Evolutionary conservation across 2,329 filamentous ascomycete species (phyloP), one percentile per base, ranked within the genome.

Genomic region (Boeremia exigua): DNA sequence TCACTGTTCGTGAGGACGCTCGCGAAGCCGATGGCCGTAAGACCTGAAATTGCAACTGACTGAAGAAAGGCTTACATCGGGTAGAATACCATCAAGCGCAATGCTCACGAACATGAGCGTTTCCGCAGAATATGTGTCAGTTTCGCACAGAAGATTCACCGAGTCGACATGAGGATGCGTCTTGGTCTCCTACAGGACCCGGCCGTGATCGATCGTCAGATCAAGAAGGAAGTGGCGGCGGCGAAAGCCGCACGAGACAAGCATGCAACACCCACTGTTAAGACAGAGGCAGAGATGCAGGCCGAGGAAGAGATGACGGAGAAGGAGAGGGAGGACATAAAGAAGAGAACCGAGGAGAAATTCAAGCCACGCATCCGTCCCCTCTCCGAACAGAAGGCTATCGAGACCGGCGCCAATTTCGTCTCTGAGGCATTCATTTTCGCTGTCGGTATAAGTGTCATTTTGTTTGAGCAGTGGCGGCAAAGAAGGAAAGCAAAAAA

Each of bases 331-430:
- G 77, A 82, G 47, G 77, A 80, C 40, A 80, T 82, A 57, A 74
- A 78, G 56, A 75, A 77, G 65, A 73, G 77, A 44, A 57, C 67
- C 36, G 62, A 78, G 67, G 70, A 71, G 71, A 36, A 76, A 72
- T 25, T 59, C 10, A 71, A 67, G 78, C 83, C 83, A 6, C 81
- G 81, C 30, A 88, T 89, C 52, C 78, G 86, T 39, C 87, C 87
- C 7, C 77, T 90, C 10, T 85, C 84, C 2, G 87, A 90, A 69
- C 81, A 84, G 11, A 88, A 88, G 65, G 87, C 87, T 0, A 89
- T 90, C 50, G 87, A 90, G 68, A 82, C 84, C 33, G 87, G 87
- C 3, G 87, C 87, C 3, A 89, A 87, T 59, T 89, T 90, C 66
- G 87, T 88, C 44, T 85, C 85, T 29, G 87, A 90, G 67, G 76